Conservation (phyloP, 176 grass and related monocot genomes). For the Triticum urartu region DNA sequence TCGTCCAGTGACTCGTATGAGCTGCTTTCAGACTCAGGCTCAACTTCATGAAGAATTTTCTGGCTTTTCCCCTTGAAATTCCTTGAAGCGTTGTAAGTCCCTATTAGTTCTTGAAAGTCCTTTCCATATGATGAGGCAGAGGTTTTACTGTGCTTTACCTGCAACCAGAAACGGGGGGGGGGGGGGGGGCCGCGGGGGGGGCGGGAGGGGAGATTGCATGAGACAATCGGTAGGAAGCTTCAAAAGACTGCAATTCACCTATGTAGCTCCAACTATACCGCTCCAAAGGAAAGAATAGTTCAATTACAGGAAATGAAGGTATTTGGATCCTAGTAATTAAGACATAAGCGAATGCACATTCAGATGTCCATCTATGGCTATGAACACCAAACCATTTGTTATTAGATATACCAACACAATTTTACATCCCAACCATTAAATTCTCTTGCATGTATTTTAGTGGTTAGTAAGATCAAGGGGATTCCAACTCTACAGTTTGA, state of each 20-base stretch:
- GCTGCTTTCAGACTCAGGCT: slow-evolving; percentile 50
- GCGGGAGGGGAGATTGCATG: neutral
- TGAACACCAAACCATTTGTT: neutral
- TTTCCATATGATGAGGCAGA: slow-evolving; percentile 59
- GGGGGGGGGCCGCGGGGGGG: neutral
- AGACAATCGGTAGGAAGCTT: neutral
- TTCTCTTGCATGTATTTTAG: neutral
- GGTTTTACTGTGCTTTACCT: slow-evolving; percentile 89
- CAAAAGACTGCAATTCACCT: neutral
- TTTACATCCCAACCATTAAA: neutral
- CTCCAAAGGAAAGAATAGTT: neutral
- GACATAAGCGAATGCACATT: neutral
- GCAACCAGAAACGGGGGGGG: slow-evolving; percentile 24
- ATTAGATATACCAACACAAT: neutral
- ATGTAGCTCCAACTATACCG: neutral
- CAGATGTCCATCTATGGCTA: slow-evolving; percentile 7
- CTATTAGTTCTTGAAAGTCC: slow-evolving; percentile 78
- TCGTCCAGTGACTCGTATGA: slow-evolving; percentile 43
- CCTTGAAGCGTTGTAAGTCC: slow-evolving; percentile 47
- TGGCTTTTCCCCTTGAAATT: slow-evolving; percentile 25
- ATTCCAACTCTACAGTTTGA: neutral
- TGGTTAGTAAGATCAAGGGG: neutral
- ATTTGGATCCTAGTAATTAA: neutral
- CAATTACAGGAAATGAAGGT: neutral
- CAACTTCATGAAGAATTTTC: slow-evolving; percentile 39